Percentiles rank a stretch among this genome's conserved stretches.
Conservation (phyloP, 345 rosid species). For the Lumnitzera racemosa region DNA sequence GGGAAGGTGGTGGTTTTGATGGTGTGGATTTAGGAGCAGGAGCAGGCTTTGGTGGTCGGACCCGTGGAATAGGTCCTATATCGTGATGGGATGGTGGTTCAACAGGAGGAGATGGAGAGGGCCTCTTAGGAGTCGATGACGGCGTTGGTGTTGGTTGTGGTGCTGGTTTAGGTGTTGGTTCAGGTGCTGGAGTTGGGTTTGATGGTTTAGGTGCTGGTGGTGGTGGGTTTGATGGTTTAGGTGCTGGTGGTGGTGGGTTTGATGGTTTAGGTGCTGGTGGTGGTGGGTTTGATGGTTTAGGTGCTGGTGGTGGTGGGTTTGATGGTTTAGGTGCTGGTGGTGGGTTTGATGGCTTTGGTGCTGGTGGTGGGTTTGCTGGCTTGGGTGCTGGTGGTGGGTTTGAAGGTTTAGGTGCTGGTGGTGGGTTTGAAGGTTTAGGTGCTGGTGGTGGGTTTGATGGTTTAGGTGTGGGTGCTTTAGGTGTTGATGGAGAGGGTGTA, state of each 20-base stretch:
- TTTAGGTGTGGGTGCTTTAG: conserved; percentile 1
- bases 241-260: conserved; percentile 1
- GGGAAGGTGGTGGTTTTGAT: conserved; percentile 3
- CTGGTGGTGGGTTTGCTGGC: conserved; percentile 4
- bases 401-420: neutral
- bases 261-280: too few relatives aligned
- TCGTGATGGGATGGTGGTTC: too few relatives aligned
- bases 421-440: neutral
- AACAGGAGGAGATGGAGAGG: conserved; percentile 1
- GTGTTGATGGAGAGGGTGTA: neutral
- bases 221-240: neutral
- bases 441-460: conserved; percentile 2
- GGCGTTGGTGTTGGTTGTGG: conserved; percentile 6
- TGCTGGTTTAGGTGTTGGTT: neutral
- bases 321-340: neutral
- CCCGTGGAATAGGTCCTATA: too few relatives aligned
- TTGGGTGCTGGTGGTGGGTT: conserved; percentile 1
- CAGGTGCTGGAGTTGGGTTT: neutral
- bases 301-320: too few relatives aligned
- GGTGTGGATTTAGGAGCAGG: neutral
- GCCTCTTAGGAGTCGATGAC: neutral
- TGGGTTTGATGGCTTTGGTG: neutral
- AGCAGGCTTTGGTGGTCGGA: neutral
- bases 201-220: neutral
- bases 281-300: too few relatives aligned